These are phyloP conservation scores for Simplicillium aogashimaense DNA, from an alignment of 2,329 filamentous ascomycete species.

Conservation along the genomic window DNA sequence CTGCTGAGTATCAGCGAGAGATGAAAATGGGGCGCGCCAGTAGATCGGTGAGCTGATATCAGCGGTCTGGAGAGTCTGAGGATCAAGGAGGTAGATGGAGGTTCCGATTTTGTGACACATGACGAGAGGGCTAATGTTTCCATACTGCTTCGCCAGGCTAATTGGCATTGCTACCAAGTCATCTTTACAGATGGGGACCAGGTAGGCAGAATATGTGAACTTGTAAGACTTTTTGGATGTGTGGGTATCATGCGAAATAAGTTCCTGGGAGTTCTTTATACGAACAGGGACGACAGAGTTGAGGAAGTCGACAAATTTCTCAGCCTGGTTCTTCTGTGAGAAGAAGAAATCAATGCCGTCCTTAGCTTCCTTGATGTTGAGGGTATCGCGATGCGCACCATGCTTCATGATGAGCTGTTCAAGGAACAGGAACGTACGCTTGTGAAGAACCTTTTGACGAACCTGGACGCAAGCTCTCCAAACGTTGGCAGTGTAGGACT, in stretches of 20 bases:
- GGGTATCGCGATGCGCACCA: slow-evolving; percentile 79
- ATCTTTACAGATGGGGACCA: slow-evolving; percentile 95
- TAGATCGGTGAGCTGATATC: slow-evolving; percentile 77
- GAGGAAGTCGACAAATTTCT: slow-evolving; percentile 86
- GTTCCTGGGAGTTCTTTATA: slow-evolving; percentile 67
- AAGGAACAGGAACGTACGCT: slow-evolving; percentile 62
- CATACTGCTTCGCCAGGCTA: slow-evolving; percentile 74
- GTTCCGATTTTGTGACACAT: slow-evolving; percentile 87
- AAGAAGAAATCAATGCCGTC: slow-evolving; percentile 97
- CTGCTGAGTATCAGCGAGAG: slow-evolving; percentile 74
- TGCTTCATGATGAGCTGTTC: slow-evolving; percentile 97
- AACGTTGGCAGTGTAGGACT: slow-evolving; percentile 93
- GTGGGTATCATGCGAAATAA: slow-evolving; percentile 89
- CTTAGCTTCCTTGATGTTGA: slow-evolving; percentile 96
- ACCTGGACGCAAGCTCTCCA: slow-evolving; percentile 94
- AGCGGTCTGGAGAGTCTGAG: slow-evolving; percentile 80
- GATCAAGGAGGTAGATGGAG: slow-evolving; percentile 80
- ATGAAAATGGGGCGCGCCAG: slow-evolving; percentile 81
- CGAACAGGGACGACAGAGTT: slow-evolving; percentile 70
- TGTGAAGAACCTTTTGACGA: slow-evolving; percentile 92
- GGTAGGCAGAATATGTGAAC: slow-evolving; percentile 79
- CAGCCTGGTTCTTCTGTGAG: slow-evolving; percentile 77
- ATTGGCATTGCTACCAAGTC: slow-evolving; percentile 91
- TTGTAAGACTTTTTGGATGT: slow-evolving; percentile 90
- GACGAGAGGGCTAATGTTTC: slow-evolving; percentile 80